A percentile compares a stretch with the other conserved stretches of the same genome.
Conservation (phyloP, 768 basidiomycete genomes). For the Phanerodontia chrysosporium region DNA sequence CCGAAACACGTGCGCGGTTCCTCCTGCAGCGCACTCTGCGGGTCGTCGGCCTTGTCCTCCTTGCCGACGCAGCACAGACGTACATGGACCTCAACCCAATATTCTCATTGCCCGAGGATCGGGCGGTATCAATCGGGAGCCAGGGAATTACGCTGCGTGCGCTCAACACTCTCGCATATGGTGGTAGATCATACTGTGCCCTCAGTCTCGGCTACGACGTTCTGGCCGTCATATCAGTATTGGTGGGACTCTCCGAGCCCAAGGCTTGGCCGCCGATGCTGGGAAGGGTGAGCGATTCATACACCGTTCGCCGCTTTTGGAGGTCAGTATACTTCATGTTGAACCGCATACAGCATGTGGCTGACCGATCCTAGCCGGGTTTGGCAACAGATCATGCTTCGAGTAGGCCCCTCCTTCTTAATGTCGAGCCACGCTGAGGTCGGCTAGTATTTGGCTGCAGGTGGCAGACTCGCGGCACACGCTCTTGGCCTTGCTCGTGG, state of each 20-base stretch:
- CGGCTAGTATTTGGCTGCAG: no score
- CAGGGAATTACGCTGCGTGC: constrained; percentile 5
- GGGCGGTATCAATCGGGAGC: not conserved
- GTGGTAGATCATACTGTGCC: not conserved
- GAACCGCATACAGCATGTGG: not conserved
- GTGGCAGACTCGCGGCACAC: constrained; percentile 6
- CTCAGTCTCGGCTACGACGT: not conserved
- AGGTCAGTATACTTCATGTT: not conserved
- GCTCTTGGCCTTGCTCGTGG: constrained; percentile 8
- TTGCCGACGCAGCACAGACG: constrained; percentile 9
- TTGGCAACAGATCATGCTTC: constrained; percentile 19
- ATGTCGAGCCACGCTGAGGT: no score
- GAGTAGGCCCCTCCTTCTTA: no score
- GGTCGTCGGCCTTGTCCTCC: constrained; percentile 1
- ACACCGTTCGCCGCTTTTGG: constrained; percentile 20
- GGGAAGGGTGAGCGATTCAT: constrained; percentile 16
- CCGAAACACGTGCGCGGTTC: constrained; percentile 7
- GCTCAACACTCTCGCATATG: constrained; percentile 4
- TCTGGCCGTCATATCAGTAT: constrained; percentile 4
- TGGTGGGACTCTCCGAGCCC: constrained; percentile 6
- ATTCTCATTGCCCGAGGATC: not conserved
- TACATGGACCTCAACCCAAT: constrained; percentile 5
- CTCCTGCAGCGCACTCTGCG: constrained; percentile 1
- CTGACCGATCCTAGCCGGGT: constrained; percentile 7
- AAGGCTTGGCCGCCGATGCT: constrained; percentile 17